Percentiles rank a stretch among this genome's conserved stretches.
Conservation (phyloP, 2,329 filamentous ascomycete genomes). For the Waltergamsia citrina region DNA sequence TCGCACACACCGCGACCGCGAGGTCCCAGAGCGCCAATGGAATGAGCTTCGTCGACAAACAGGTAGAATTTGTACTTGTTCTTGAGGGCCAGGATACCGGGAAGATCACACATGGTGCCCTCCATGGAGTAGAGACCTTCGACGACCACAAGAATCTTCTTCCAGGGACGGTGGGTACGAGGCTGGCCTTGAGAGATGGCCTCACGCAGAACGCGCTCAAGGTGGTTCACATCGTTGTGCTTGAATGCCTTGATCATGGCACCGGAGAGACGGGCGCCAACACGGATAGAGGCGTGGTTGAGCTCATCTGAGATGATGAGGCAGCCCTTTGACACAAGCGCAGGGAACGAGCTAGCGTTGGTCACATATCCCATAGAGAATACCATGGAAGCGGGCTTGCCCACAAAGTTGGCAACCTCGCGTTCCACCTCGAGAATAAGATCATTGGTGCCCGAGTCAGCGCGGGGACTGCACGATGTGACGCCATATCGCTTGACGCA, state of each 20-base stretch:
- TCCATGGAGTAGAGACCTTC: constrained; percentile 99
- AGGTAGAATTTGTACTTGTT: constrained; percentile 95
- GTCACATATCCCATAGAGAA: constrained; percentile 99
- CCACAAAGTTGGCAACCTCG: constrained; percentile 82
- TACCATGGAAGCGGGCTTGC: constrained; percentile 89
- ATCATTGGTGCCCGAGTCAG: constrained; percentile 79
- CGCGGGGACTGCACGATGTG: constrained; percentile 69
- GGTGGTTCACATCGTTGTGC: constrained; percentile 88
- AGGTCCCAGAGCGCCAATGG: constrained; percentile 84
- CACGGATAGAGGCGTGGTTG: constrained; percentile 95
- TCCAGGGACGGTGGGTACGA: constrained; percentile 97
- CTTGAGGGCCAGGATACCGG: constrained; percentile 77
- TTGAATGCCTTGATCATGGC: constrained; percentile 95
- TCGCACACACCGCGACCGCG: constrained; percentile 89
- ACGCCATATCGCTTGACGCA: constrained; percentile 79
- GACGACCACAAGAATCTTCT: constrained; percentile 94
- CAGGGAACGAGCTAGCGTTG: constrained; percentile 87
- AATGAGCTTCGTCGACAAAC: constrained; percentile 95
- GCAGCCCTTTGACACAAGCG: constrained; percentile 84
- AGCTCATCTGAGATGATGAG: constrained; percentile 94
- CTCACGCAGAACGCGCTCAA: constrained; percentile 81
- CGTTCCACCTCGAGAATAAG: constrained; percentile 83
- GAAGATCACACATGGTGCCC: constrained; percentile 97
- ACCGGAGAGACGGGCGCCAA: constrained; percentile 86
- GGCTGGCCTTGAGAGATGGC: constrained; percentile 94